phyloP scores from a whole-genome alignment of 768 basidiomycete species.

The Tremella mesenterica region DNA sequence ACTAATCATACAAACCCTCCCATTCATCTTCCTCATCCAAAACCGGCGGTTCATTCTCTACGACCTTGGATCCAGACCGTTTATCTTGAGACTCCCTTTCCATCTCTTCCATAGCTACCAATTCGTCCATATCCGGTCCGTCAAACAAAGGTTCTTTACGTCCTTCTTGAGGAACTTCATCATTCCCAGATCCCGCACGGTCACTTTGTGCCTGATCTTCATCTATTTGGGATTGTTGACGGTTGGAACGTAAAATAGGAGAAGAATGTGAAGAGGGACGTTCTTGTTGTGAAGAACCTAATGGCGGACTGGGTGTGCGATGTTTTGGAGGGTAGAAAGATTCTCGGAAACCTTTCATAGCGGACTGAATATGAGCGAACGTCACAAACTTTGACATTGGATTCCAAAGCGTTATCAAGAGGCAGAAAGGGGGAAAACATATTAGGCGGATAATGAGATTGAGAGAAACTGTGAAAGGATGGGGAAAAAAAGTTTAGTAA shows the following conservation, averaged over 20 bases:
- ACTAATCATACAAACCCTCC: conserved; percentile 40
- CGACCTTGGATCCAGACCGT: not conserved
- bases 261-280: conserved; percentile 1
- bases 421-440: no score
- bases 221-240: conserved; percentile 19
- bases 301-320: conserved; percentile 18
- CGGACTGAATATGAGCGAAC: conserved; percentile 21
- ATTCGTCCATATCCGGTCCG: conserved; percentile 28
- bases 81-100: conserved; percentile 49
- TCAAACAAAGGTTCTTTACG: conserved; percentile 24
- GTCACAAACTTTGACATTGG: no score
- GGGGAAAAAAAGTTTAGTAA: not conserved
- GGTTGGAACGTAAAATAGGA: not conserved
- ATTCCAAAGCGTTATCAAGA: no score
- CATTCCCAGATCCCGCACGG: no score
- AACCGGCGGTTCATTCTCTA: conserved; percentile 6
- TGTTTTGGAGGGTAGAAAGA: conserved; percentile 27
- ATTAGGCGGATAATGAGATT: no score
- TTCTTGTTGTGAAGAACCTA: conserved; percentile 5
- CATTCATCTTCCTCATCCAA: conserved; percentile 33
- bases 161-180: no score
- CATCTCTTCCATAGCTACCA: conserved; percentile 61
- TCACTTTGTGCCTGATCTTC: no score
- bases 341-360: conserved; percentile 30
- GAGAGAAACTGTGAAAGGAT: no score